phyloP scores from a whole-genome alignment of 2,329 filamentous ascomycete genomes.

The Ilyonectria destructans region DNA sequence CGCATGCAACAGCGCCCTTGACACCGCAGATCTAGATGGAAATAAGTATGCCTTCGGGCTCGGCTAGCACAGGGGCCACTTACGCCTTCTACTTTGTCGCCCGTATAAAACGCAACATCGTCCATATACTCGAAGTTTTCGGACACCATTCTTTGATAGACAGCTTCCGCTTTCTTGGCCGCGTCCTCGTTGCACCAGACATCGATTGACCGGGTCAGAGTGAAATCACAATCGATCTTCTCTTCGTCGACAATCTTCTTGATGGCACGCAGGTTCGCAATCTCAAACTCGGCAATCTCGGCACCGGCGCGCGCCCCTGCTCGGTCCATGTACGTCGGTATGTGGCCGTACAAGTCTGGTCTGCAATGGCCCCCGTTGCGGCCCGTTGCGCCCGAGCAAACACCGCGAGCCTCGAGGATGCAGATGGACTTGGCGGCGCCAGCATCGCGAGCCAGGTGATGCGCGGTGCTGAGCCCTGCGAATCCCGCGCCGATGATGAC shows the following conservation, averaged over 20 bases:
- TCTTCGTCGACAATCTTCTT: neutral
- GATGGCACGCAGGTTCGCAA: conserved; percentile 2
- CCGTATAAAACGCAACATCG: neutral
- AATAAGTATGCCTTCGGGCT: neutral
- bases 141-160: conserved; percentile 4
- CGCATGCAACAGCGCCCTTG: neutral
- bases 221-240: conserved; percentile 1
- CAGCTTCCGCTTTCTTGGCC: conserved; percentile 2
- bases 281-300: conserved; percentile 5
- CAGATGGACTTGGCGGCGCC: neutral
- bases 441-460: neutral
- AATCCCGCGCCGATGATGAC: neutral
- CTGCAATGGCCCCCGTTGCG: conserved; percentile 1
- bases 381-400: conserved; percentile 1
- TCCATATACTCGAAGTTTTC: conserved; percentile 3
- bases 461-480: neutral
- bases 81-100: neutral
- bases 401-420: neutral
- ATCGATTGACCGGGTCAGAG: neutral
- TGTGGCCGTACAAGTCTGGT: conserved; percentile 1
- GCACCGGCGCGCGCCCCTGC: neutral
- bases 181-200: conserved; percentile 1
- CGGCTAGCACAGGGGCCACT: neutral
- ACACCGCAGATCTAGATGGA: conserved; percentile 4
- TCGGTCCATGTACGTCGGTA: neutral